Evolutionary conservation across 2,329 filamentous ascomycete species (phyloP).

Genomic region (Cladorrhinum sp.): DNA sequence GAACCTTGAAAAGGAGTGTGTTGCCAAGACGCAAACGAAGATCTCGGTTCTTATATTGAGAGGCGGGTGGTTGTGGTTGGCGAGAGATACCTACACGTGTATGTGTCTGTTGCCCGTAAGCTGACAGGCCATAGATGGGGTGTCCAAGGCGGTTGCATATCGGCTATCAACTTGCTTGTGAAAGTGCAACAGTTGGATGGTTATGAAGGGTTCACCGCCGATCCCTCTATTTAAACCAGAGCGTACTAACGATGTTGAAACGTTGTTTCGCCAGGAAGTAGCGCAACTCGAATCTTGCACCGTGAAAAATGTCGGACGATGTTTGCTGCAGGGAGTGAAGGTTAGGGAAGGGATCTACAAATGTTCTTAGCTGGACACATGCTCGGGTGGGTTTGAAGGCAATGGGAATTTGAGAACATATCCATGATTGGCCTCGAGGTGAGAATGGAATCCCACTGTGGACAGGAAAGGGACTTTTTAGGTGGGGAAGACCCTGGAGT

Average conservation of each 20-base stretch:
- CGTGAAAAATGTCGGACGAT: slow-evolving; percentile 11
- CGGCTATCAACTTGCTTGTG: background rate
- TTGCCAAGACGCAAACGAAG: background rate
- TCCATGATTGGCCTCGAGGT: slow-evolving; percentile 19
- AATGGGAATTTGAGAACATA: slow-evolving; percentile 13
- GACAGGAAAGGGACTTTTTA: slow-evolving; percentile 1
- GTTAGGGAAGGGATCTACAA: slow-evolving; percentile 18
- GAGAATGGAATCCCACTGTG: slow-evolving; percentile 5
- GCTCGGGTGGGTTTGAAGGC: slow-evolving; percentile 7
- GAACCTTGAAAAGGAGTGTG: background rate
- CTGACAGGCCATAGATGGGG: background rate
- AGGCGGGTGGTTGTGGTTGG: background rate
- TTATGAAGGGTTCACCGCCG: background rate
- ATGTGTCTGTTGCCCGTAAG: background rate
- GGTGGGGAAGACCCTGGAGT: background rate
- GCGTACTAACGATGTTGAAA: too few relatives aligned
- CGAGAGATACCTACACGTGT: background rate
- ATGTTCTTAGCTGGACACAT: slow-evolving; percentile 3
- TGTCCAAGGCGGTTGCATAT: background rate
- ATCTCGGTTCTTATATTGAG: background rate
- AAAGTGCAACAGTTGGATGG: background rate
- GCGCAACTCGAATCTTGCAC: background rate
- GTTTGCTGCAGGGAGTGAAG: slow-evolving; percentile 10
- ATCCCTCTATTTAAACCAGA: background rate
- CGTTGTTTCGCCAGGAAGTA: background rate